These are phyloP conservation scores for Alternaria hordeiaustralica DNA, from an alignment of 2,329 filamentous ascomycete genomes.

Conservation along the genomic window DNA sequence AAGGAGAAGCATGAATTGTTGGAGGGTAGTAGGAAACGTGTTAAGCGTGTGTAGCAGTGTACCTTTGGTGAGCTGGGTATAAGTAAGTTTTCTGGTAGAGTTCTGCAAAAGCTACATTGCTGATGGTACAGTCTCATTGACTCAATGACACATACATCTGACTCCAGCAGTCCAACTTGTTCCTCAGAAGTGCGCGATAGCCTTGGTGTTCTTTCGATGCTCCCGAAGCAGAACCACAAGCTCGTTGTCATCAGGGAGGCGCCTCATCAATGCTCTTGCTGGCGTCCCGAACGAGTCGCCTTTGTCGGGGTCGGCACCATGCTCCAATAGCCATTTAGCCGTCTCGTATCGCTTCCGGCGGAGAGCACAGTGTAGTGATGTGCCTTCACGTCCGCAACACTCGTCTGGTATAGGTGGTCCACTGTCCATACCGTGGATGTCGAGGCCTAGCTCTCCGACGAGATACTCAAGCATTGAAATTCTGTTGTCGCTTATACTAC, in stretches of 20 bases:
- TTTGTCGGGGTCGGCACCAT: slow-evolving; percentile 18
- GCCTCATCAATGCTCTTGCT: neutral
- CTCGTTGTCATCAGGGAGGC: neutral
- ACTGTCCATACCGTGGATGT: slow-evolving; percentile 5
- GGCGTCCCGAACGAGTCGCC: neutral
- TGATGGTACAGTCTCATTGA: neutral
- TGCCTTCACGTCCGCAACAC: neutral
- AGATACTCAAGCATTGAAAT: slow-evolving; percentile 15
- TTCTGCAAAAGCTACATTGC: neutral
- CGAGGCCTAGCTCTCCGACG: slow-evolving; percentile 5
- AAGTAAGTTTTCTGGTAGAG: too few relatives aligned
- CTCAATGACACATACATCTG: neutral
- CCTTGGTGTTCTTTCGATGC: neutral
- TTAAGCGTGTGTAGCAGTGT: neutral
- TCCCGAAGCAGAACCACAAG: neutral
- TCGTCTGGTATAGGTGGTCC: neutral
- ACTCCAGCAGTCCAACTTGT: neutral
- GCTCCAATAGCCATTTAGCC: slow-evolving; percentile 16
- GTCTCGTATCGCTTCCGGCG: slow-evolving; percentile 6
- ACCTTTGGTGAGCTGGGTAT: neutral
- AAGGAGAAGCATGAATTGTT: neutral
- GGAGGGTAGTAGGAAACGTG: neutral
- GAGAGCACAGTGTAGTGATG: slow-evolving; percentile 8
- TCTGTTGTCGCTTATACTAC: neutral
- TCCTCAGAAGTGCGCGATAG: neutral